A percentile compares a stretch with the other conserved stretches of the same genome.
These are phyloP conservation scores for Tetrapisispora namnaoensis DNA, from an alignment of 805 yeast species.

Conservation along the genomic window DNA sequence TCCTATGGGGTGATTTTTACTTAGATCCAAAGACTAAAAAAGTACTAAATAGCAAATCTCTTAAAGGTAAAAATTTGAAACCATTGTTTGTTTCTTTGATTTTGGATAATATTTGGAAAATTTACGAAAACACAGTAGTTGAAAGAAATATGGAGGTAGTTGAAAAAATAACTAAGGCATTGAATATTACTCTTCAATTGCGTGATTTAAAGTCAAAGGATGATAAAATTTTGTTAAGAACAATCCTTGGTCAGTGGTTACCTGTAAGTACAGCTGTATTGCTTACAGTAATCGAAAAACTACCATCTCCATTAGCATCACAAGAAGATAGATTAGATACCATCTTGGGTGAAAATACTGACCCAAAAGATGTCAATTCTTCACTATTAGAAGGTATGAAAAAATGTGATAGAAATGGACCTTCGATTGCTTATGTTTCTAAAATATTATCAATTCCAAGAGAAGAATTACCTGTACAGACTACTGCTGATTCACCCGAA, in stretches of 20 bases:
- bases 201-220: conserved; percentile 78
- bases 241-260: conserved; percentile 85
- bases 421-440: conserved; percentile 70
- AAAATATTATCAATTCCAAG: conserved; percentile 83
- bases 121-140: conserved; percentile 61
- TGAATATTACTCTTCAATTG: conserved; percentile 58
- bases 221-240: conserved; percentile 46
- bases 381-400: conserved; percentile 46
- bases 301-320: conserved; percentile 76
- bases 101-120: conserved; percentile 85
- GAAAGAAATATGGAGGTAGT: conserved; percentile 61
- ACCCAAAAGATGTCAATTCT: conserved; percentile 35
- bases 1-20: conserved; percentile 93
- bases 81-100: conserved; percentile 83
- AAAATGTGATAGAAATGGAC: conserved; percentile 57
- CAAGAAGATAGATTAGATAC: conserved; percentile 64
- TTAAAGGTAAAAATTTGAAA: conserved; percentile 53
- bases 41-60: conserved; percentile 55
- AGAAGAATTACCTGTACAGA: conserved; percentile 59
- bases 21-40: conserved; percentile 85
- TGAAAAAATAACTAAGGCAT: conserved; percentile 61
- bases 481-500: conserved; percentile 37
- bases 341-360: conserved; percentile 43
- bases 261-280: conserved; percentile 84
- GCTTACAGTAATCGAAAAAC: conserved; percentile 69